Evolutionary conservation across 1,284 basidiomycete species (phyloP), one percentile per base, ranked within the genome.

Genomic region (Boletellus deceptivus): DNA sequence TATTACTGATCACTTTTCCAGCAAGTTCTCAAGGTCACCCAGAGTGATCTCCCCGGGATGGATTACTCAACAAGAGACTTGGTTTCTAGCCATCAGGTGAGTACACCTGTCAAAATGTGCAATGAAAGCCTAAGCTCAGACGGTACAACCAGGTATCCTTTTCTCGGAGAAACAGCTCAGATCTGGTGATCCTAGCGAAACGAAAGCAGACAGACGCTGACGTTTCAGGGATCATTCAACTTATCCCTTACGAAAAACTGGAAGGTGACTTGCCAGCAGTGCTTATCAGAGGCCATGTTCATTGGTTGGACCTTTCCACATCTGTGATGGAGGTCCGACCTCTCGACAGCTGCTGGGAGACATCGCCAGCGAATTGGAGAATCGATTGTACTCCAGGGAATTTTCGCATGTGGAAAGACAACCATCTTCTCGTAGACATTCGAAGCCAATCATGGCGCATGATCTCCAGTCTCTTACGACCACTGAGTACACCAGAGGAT

Each of bases 321-420:
- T 52, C 57, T 1, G 40, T 59, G 2, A 57, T 77, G 3, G 70
- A 74, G 52, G 68, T 77, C 41, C 71, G 73, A 17, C 72, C 72
- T 3, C 17, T 57, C 3, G 35, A 52, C 7, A 49, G 13, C 1
- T 48, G 55, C 1, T 70, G 70, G 69, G 18, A 51, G 13, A 22
- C 44, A 13, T 55, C 56, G 0, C 16, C 38, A 2, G 48, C 55
- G 8, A 59, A 63, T 25, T 61, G 60, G 60, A 35, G 4, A 6
- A 37, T 64, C 1, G 16, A 49, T 33, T 52, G 49, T 48, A 8
- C 39, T 2, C 34, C 42, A 8, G 46, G 43, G 1, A 6, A 6
- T 1, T 58, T 49, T 45, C 58, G 31, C 14, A 58, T 50, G 43
- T 27, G n/a, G 34, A 57, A 14, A 57, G 61, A 64, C 1, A 24